phyloP scores from a whole-genome alignment of 495 filamentous ascomycete species.

The Pyrenopolyporus hunteri region DNA sequence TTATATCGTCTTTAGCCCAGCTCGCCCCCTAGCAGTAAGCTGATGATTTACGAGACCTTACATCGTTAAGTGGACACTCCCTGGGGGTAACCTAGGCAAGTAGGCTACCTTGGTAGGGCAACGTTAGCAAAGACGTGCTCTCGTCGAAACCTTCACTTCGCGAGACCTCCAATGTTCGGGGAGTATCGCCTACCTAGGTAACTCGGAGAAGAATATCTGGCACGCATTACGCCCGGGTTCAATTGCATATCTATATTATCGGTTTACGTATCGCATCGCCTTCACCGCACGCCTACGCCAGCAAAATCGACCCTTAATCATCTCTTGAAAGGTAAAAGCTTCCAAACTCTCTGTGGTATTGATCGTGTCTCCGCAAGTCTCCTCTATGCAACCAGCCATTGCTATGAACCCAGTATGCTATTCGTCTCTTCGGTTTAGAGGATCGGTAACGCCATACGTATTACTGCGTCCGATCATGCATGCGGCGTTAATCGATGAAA shows the following conservation, averaged over 20 bases:
- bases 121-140: no score
- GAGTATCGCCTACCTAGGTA: no score
- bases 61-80: background rate
- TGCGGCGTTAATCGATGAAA: constrained; percentile 10
- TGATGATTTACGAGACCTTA: background rate
- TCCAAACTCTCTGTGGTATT: constrained; percentile 25
- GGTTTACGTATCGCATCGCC: constrained; percentile 21
- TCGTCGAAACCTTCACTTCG: no score
- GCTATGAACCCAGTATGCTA: constrained; percentile 24
- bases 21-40: background rate
- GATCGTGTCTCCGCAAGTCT: constrained; percentile 17
- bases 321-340: constrained; percentile 6
- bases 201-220: background rate
- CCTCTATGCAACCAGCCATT: constrained; percentile 36
- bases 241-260: constrained; percentile 27
- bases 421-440: constrained; percentile 14
- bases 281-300: constrained; percentile 14
- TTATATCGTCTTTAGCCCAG: background rate
- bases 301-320: constrained; percentile 22
- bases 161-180: no score
- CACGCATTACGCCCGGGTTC: constrained; percentile 16
- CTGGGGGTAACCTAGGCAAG: no score
- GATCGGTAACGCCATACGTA: constrained; percentile 10
- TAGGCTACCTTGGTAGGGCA: no score
- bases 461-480: constrained; percentile 9